Base-by-base conservation (phyloP, 2,329 filamentous ascomycete genomes). In the Geoglossum cookeanum region DNA sequence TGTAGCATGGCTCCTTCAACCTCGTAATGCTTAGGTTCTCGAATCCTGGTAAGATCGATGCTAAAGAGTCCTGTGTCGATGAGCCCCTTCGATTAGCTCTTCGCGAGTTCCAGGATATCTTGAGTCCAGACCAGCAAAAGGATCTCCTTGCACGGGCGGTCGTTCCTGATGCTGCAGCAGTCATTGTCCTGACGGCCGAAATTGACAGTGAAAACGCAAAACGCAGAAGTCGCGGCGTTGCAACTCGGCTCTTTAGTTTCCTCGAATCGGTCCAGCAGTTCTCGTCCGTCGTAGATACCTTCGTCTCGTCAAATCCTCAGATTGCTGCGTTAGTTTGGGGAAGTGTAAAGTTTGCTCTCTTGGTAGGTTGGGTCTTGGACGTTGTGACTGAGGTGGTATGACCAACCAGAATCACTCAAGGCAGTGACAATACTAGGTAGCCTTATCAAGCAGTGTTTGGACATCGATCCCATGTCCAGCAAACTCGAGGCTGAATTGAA, bases 321-420 rank as follows among this genome's bases (percentile, higher is more conserved):
- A 62, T 62, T 56, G 59, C 62, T 29, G 58, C 62, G 48, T 55
- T 62, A 17, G 57, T 63, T 37, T 63, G 61, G 62, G 61, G 62
- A 35, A 58, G 61, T 49, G 58, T 62, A 51, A 63, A 62, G 58
- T 58, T 63, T 53, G 56, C 61, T 37, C 49, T 63, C 32, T 47
- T 63, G 58, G 62, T 63, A 49, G 11, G 48, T 22, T 51, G 3
- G 4, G 45, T 9, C 45, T 32, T 27, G 44, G 6, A 27, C 4
- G 44, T 49, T 49, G 7, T 42, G 11, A 42, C n/a, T 42, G 27
- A 51, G 22, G 27, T 51, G 22, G 27, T 61, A 60, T 37, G 47
- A 58, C 42, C 47, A 33, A n/a, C 27, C 39, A 22, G 45, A 58
- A 30, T 61, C 61, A 4, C 47, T 55, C 4, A 39, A 53, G 11